Base-by-base conservation (phyloP, 495 filamentous ascomycete species). In the Penicillium waksmanii region DNA sequence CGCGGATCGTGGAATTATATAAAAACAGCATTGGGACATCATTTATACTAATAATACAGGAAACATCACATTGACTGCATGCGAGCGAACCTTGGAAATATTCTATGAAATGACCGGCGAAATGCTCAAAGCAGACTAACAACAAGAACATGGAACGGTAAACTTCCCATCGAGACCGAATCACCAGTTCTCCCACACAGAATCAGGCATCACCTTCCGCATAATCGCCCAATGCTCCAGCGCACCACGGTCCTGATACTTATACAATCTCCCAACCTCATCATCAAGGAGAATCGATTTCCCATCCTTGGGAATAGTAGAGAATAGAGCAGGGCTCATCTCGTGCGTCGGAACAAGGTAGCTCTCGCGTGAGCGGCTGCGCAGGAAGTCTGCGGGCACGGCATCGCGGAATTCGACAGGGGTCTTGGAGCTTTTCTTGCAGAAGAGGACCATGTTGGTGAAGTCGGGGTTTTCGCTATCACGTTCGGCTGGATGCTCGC, bases 191-290 rank as follows among this genome's bases (percentile, higher is more conserved):
- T 96, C 88, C 95, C 95, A 98, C 5, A 97, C 87, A 19, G 71
- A 69, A 55, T 76, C 80, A 12, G 94, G 93, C 53, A 98, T 53
- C 6, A 97, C 93, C 6, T 76, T 86, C 69, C 95, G 83, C 89
- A 98, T 98, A 38, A 98, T 87, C 19, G 76, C 73, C 95, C 95
- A 98, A 76, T 98, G 95, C 42, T 88, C 87, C 34, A 89, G 60
- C 4, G 94, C 94, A 58, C 86, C 89, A 52, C 79, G 75, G 68
- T 85, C 82, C 71, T 96, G 92, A 80, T 84, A 90, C 69, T 82
- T 79, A 51, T 81, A 80, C 55, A 96, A 67, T 62, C 84, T 77
- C 12, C 79, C 75, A 23, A 85, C 90, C 58, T 76, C 67, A 50
- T 69, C 72, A 1, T 57, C 63, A 13, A 57, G 18, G 33, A 79